Conservation (phyloP, 2,329 filamentous ascomycete genomes). For the Plectosphaerella cucumerina region DNA sequence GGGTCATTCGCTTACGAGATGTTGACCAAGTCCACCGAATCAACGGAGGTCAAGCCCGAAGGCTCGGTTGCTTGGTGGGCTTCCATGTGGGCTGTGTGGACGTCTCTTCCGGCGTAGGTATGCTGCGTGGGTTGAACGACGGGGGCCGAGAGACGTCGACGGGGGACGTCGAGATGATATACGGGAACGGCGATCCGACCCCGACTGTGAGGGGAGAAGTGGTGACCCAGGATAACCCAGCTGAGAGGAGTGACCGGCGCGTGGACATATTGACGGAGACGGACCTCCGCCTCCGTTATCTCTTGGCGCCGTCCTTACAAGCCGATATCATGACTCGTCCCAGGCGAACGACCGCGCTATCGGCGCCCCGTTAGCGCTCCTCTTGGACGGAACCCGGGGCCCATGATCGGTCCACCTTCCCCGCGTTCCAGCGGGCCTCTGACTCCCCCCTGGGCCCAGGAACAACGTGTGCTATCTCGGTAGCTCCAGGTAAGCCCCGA, state of each 20-base stretch:
- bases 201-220: neutral
- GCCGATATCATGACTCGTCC: neutral
- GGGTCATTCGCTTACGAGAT: neutral
- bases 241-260: neutral
- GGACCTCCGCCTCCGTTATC: conserved; percentile 1
- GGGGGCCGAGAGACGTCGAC: neutral
- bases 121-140: neutral
- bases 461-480: neutral
- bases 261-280: neutral
- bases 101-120: neutral
- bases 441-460: neutral
- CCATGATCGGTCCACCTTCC: neutral
- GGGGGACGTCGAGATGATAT: neutral
- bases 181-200: neutral
- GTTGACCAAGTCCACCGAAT: neutral
- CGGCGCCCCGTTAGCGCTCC: neutral
- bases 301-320: neutral
- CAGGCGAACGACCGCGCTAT: neutral
- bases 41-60: neutral
- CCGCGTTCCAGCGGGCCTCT: neutral
- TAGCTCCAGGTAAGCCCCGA: neutral
- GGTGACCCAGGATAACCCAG: neutral
- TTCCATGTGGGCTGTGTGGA: neutral
- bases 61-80: neutral
- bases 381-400: neutral